Base-by-base conservation (phyloP, 1,284 basidiomycete species). In the Cutaneotrichosporon spelunceum region DNA sequence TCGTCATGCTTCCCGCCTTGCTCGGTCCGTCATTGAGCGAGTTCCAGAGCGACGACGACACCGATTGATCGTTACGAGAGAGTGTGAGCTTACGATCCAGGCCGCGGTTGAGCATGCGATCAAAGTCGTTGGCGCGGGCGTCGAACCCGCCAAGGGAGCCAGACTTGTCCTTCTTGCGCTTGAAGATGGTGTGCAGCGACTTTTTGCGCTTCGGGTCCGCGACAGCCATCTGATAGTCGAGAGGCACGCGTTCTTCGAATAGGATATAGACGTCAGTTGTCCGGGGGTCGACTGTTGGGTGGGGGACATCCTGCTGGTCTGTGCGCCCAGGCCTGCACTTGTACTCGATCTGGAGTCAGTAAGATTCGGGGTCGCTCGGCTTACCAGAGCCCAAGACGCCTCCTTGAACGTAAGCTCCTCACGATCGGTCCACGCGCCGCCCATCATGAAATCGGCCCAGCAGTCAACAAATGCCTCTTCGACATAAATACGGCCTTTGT, bases 351-450 rank as follows among this genome's bases (percentile, higher is more conserved):
- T 93, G 48, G 6, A 3, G 30, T 42, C 11, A 50, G 48, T 58
- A 64, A 30, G 62, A 26, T 52, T 23, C 42, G 11, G 30, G 5
- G 8, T n/a, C 24, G n/a, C 39, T 50, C 48, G 56, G 83, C 86
- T 80, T 72, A 93, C 91, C 81, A 95, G 70, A n/a, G 88, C 90
- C 90, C 91, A 94, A 71, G 90, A 90, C 65, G 90, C 89, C 69
- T 93, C 90, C 68, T 88, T 82, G 73, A 91, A 90, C 4, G 87
- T 82, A 66, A 87, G 83, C 71, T 91, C 89, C 3, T 81, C 82
- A 62, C 87, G 79, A 68, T 91, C 87, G 82, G 86, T 84, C 89
- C 89, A 90, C 0, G 87, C 88, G 24, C 86, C 86, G 29, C 90
- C 89, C 66, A 89, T 87, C 50, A 91, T 81, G 50, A 94, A 79